phyloP scores from a whole-genome alignment of 257 asterid species.

The Mentha longifolia region DNA sequence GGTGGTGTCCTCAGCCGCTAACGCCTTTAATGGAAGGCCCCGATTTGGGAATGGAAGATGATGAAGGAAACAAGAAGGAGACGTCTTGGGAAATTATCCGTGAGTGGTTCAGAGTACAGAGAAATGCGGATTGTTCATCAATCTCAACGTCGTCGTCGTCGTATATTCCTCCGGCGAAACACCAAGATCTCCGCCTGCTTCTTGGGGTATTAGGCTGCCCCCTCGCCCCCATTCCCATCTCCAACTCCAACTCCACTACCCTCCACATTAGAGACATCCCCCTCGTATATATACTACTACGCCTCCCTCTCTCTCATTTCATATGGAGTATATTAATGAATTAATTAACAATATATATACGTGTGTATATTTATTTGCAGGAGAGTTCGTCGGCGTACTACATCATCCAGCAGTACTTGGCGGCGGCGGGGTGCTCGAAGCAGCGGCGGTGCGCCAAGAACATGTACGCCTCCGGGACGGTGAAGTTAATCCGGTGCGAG shows the following conservation, averaged over 20 bases:
- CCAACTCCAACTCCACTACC: constrained; percentile 31
- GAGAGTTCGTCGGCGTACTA: constrained; percentile 72
- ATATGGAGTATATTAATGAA: too few relatives aligned
- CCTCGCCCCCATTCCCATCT: constrained; percentile 77
- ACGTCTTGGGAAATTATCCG: constrained; percentile 77
- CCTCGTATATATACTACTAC: too few relatives aligned
- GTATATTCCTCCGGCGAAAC: constrained; percentile 43
- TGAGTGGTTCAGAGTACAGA: constrained; percentile 68
- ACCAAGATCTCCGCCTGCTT: constrained; percentile 68
- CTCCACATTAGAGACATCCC: constrained; percentile 69
- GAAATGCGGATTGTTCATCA: constrained; percentile 33
- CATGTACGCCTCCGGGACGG: constrained; percentile 71
- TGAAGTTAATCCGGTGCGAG: constrained; percentile 66
- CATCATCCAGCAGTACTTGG: constrained; percentile 76
- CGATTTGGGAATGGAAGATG: constrained; percentile 61
- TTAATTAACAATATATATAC: too few relatives aligned
- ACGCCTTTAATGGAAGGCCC: constrained; percentile 92
- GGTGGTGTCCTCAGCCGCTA: constrained; percentile 71
- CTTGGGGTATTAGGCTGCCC: constrained; percentile 88
- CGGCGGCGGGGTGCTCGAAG: constrained; percentile 74
- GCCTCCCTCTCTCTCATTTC: too few relatives aligned
- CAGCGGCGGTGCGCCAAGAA: constrained; percentile 52
- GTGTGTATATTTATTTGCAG: too few relatives aligned
- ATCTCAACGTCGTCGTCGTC: constrained; percentile 42
- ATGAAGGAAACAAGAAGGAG: constrained; percentile 52